phyloP scores from a whole-genome alignment of 495 filamentous ascomycete genomes.

The Hypoxylon lienhwacheense region DNA sequence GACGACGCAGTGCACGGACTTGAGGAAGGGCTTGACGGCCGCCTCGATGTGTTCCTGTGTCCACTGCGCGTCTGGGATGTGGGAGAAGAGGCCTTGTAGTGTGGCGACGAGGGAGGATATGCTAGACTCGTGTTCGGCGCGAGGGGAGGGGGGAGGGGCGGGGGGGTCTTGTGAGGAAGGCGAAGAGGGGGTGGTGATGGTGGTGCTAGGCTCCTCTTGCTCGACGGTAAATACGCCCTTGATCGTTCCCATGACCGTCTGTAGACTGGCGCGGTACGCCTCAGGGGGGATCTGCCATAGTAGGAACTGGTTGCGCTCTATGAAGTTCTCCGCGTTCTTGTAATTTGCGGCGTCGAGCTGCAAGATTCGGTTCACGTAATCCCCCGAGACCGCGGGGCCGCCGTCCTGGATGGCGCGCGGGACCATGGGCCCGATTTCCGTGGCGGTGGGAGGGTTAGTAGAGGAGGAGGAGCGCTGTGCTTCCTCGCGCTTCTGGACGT shows the following conservation, averaged over 20 bases:
- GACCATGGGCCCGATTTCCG: constrained; percentile 30
- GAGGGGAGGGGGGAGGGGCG: too few species aligned
- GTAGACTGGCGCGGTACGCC: constrained; percentile 6
- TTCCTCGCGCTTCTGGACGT: constrained; percentile 24
- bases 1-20: constrained; percentile 1
- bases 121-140: too few species aligned
- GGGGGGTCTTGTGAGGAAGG: too few species aligned
- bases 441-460: too few species aligned
- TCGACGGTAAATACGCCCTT: constrained; percentile 38
- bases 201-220: neutral
- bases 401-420: constrained; percentile 14
- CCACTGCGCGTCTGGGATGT: constrained; percentile 22
- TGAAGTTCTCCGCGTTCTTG: constrained; percentile 58
- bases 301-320: constrained; percentile 62
- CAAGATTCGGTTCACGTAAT: constrained; percentile 57
- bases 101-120: constrained; percentile 28
- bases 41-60: neutral
- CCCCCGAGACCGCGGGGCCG: constrained; percentile 7
- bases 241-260: neutral
- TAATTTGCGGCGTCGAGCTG: constrained; percentile 64
- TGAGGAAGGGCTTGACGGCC: neutral
- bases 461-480: too few species aligned
- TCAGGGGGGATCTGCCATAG: constrained; percentile 53
- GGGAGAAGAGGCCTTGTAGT: constrained; percentile 29
- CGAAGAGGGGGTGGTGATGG: too few species aligned